These are phyloP conservation scores for Sugiyamaella marilandica DNA, from an alignment of 805 yeast genomes.

Conservation along the genomic window DNA sequence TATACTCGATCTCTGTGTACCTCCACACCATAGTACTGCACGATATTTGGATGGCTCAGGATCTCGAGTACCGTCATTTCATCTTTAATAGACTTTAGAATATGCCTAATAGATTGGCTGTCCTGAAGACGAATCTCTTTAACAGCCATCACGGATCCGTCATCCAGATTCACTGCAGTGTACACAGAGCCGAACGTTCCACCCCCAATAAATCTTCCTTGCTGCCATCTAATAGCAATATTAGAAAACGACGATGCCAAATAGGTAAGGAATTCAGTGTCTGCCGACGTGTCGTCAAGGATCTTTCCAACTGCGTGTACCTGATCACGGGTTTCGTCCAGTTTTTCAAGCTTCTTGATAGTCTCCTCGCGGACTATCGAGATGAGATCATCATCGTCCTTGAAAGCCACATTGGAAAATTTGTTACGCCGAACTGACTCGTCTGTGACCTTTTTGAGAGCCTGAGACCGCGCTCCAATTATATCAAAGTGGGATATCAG, in stretches of 20 bases:
- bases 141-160: conserved; percentile 95
- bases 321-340: conserved; percentile 54
- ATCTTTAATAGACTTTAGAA: conserved; percentile 85
- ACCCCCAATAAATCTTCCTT: conserved; percentile 87
- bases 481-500: conserved; percentile 94
- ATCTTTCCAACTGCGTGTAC: conserved; percentile 74
- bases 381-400: conserved; percentile 49
- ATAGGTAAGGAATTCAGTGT: conserved; percentile 78
- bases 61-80: conserved; percentile 96
- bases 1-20: conserved; percentile 94
- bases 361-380: conserved; percentile 62
- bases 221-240: conserved; percentile 95
- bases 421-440: conserved; percentile 31
- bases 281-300: conserved; percentile 79
- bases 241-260: conserved; percentile 86
- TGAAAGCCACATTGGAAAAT: conserved; percentile 41
- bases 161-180: conserved; percentile 86
- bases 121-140: conserved; percentile 92
- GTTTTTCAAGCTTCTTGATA: conserved; percentile 54
- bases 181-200: conserved; percentile 95
- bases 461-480: conserved; percentile 93
- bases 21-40: conserved; percentile 94
- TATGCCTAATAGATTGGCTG: conserved; percentile 72
- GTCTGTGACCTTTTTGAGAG: conserved; percentile 43
- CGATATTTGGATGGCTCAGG: conserved; percentile 93